Evolutionary conservation across 1,139 yeast genomes (phyloP).

Genomic region (Geotrichum restrictum): DNA sequence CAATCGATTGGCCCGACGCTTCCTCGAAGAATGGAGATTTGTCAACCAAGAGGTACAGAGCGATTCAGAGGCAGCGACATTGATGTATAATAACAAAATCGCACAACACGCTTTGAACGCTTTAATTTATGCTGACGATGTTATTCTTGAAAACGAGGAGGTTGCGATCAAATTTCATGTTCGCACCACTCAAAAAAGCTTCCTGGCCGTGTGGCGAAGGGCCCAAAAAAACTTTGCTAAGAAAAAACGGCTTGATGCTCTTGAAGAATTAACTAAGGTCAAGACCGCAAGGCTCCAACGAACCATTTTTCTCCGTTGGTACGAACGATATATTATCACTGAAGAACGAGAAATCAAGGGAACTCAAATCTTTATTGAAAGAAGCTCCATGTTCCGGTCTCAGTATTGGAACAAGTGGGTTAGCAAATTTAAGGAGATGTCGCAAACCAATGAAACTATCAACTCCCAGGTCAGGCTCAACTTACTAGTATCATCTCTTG

Average conservation of each 20-base stretch:
- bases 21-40: conserved; percentile 17
- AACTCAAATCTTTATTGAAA: not conserved
- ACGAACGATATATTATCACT: not conserved
- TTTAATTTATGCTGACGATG: not conserved
- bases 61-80: conserved; percentile 10
- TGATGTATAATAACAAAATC: conserved; percentile 9
- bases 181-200: not conserved
- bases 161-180: not conserved
- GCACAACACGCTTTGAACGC: not conserved
- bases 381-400: not conserved
- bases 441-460: not conserved
- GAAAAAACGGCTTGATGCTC: not conserved
- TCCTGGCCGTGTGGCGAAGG: conserved; percentile 10
- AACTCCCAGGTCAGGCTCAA: not conserved
- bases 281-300: not conserved
- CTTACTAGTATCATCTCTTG: not conserved
- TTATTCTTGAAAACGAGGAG: not conserved
- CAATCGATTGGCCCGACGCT: not conserved
- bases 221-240: not conserved
- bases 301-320: conserved; percentile 13
- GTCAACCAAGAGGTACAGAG: not conserved
- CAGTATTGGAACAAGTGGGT: conserved; percentile 12
- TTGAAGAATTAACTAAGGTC: not conserved
- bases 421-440: not conserved
- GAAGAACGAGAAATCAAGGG: conserved; percentile 7